These are phyloP conservation scores for Herpomyces periplanetae DNA, from an alignment of 2,329 filamentous ascomycete species.

Conservation along the genomic window DNA sequence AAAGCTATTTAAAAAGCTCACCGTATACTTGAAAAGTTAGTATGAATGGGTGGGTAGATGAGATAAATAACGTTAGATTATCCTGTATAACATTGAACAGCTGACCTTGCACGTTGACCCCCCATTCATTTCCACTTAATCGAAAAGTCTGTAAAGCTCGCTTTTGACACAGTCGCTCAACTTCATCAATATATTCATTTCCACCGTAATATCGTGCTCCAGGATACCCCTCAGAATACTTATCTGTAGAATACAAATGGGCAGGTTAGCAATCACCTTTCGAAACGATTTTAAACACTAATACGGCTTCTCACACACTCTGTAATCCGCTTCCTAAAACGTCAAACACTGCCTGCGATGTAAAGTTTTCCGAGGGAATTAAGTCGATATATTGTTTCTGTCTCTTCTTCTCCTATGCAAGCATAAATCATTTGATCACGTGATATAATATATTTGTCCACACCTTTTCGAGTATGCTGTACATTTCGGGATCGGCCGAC, in stretches of 20 bases:
- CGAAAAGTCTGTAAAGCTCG: constrained; percentile 59
- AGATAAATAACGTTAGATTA: no score
- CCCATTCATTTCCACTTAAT: constrained; percentile 52
- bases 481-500: no score
- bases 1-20: constrained; percentile 15
- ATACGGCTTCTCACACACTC: constrained; percentile 16
- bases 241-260: constrained; percentile 53
- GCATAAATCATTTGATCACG: constrained; percentile 3
- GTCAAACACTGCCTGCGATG: constrained; percentile 63
- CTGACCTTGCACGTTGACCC: constrained; percentile 70
- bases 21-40: no score
- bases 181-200: constrained; percentile 75
- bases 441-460: constrained; percentile 3
- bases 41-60: constrained; percentile 1
- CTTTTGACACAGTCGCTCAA: constrained; percentile 59
- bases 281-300: constrained; percentile 5
- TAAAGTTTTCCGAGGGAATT: constrained; percentile 83
- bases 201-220: constrained; percentile 86
- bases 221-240: constrained; percentile 93
- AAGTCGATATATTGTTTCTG: constrained; percentile 97
- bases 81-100: no score
- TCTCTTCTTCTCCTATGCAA: constrained; percentile 50
- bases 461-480: constrained; percentile 1
- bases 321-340: constrained; percentile 79
- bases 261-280: constrained; percentile 14